Percentiles rank a stretch among this genome's conserved stretches.
Evolutionary conservation across 2,329 filamentous ascomycete species (phyloP).

Genomic region (Periconia sp.): DNA sequence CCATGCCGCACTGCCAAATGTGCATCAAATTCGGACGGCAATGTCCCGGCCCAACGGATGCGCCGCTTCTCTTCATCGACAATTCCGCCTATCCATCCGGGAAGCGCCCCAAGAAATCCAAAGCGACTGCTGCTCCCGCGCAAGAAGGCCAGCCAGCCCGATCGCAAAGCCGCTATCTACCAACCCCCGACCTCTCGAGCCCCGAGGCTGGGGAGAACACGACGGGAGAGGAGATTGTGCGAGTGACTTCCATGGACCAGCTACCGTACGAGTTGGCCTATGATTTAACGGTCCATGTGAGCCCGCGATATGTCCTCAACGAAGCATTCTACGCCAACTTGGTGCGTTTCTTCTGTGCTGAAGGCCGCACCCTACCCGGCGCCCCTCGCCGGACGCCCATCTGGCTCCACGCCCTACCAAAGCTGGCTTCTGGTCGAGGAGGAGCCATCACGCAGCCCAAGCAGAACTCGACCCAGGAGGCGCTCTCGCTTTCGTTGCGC

Average conservation of each 20-base stretch:
- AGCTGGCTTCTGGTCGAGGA: conserved; percentile 8
- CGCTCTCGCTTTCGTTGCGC: conserved; percentile 14
- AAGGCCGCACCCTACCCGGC: conserved; percentile 12
- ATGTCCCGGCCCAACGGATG: conserved; percentile 21
- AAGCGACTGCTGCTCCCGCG: neutral
- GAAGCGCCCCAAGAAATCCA: conserved; percentile 9
- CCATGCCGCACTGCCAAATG: conserved; percentile 21
- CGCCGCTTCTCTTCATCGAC: conserved; percentile 10
- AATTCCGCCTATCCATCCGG: conserved; percentile 8
- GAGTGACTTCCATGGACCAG: neutral
- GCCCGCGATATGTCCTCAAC: conserved; percentile 12
- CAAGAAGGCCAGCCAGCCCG: neutral
- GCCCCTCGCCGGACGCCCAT: conserved; percentile 8
- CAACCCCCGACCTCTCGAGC: neutral
- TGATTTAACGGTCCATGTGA: conserved; percentile 3
- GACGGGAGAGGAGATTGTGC: neutral
- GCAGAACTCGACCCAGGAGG: conserved; percentile 7
- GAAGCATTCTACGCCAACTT: conserved; percentile 23
- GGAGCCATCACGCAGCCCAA: neutral
- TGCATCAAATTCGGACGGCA: conserved; percentile 15
- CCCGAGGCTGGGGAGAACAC: neutral
- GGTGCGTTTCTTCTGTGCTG: conserved; percentile 17
- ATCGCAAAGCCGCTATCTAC: neutral
- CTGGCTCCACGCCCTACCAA: conserved; percentile 21
- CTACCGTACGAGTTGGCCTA: conserved; percentile 6